Evolutionary conservation across 2,329 filamentous ascomycete genomes (phyloP), one percentile per base, ranked within the genome.

Genomic region (Ophiosphaerella korrae): DNA sequence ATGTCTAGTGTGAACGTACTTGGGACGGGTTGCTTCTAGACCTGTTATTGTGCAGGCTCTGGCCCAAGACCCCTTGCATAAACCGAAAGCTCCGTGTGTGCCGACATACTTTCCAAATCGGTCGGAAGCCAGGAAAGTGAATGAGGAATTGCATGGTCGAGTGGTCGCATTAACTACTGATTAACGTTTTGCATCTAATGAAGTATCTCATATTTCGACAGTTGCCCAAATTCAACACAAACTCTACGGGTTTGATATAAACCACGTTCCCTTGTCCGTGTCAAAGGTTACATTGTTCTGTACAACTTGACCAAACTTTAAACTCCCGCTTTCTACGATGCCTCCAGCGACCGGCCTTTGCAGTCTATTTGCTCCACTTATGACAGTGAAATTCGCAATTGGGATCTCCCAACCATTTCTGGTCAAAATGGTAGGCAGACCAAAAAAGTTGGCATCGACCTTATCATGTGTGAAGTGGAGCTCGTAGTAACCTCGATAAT

Each of bases 401-500:
- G 82, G 79, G 37, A 90, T 80, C 65, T 90, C 88, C 45, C 83
- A 82, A 0, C 79, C 75, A 60, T 88, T 89, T 37, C 84, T 77
- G 4, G 74, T 80, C 21, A 81, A 74, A 5, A 88, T 77, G 1
- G 81, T 85, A 0, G 86, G 86, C 64, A 82, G 64, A 35, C 85
- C 88, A 59, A 85, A 91, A 73, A 81, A 91, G 11, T 78, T 77
- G 0, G 87, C 87, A n/a, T 82, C 76, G 2, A 88, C 78, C 38
- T 80, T 74, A 9, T 86, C 77, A 18, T 58, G 57, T 5, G 57
- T 62, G 47, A 89, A 75, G 41, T 81, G 79, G 35, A 90, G 75
- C 64, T 88, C 82, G 59, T 85, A 90, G 74, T 91, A 91, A 1
- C 88, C 88, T 14, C 88, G 80, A 70, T 90, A 91, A 69, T 88